These are phyloP conservation scores for Tripidium arundinaceum DNA, from an alignment of 202 grass and related monocot species.

Conservation along the genomic window DNA sequence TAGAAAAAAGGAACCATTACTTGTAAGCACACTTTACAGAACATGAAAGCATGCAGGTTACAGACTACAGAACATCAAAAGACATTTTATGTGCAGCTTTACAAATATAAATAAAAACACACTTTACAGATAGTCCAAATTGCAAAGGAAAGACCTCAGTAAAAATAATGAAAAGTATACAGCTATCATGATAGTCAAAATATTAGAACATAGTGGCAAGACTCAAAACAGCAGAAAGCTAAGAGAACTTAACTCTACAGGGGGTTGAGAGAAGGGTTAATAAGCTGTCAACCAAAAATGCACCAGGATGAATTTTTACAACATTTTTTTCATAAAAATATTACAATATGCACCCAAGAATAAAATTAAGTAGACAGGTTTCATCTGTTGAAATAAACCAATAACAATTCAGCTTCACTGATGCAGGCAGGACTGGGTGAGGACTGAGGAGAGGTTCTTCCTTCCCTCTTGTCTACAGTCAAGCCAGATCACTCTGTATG, in stretches of 20 bases:
- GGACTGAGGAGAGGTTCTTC: background rate
- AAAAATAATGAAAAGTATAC: background rate
- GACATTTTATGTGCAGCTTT: background rate
- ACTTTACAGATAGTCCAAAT: background rate
- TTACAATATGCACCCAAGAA: background rate
- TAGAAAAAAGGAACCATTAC: constrained; percentile 27
- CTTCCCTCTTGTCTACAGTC: background rate
- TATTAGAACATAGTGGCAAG: background rate
- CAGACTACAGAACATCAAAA: constrained; percentile 1
- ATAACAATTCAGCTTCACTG: background rate
- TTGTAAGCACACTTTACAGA: background rate
- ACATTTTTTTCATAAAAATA: background rate
- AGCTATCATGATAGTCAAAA: background rate
- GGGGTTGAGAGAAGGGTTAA: background rate
- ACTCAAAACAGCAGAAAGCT: background rate
- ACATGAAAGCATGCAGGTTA: background rate
- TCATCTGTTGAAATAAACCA: background rate
- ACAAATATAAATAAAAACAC: background rate
- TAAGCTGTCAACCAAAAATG: background rate
- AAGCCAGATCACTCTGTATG: background rate
- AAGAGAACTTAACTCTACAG: background rate
- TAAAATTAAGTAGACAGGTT: background rate
- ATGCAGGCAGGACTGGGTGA: background rate
- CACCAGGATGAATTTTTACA: background rate
- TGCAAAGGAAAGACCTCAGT: background rate